Base-by-base conservation (phyloP, 2,329 filamentous ascomycete genomes). In the Fusarium tricinctum region DNA sequence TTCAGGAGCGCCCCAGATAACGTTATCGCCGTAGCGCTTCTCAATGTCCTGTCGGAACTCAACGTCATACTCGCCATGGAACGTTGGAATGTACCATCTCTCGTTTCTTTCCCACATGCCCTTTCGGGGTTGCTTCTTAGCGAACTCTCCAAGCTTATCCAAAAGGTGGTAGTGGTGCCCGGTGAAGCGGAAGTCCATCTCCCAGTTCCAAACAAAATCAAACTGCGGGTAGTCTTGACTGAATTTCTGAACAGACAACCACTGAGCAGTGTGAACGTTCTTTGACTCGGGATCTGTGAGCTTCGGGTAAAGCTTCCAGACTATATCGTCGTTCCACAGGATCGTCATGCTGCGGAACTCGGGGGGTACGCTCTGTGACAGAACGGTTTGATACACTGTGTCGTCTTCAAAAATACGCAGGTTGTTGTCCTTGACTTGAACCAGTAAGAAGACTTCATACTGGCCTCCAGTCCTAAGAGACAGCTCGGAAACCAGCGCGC, bases 131-230 rank as follows among this genome's bases (percentile, higher is more conserved):
- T 93, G 91, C 63, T 84, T 85, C 77, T 85, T 86, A 26, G 87
- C 86, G 80, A 92, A 93, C 2, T 84, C 78, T 22, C 81, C 79
- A 9, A 93, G 78, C 64, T 89, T 89, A 70, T 90, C 86, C 43
- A 93, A 86, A 68, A 95, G 87, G 71, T 95, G 90, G 78, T 95
- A 94, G 79, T 94, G 90, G 67, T 96, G 92, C 10, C 92, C 92
- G 0, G 89, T 93, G 74, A 91, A 91, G 47, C 93, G 86, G 32
- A 91, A 89, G 74, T 96, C 92, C 80, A 93, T 92, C 76, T 96
- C 93, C 92, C 92, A 94, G 76, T 95, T 94, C 92, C 92, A 96
- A 70, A 93, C 85, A 72, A 87, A 93, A 70, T 94, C 91, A 68
- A 92, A 96, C 72, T 95, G 89, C 0, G 91, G 91, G 72, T 93